Conservation (phyloP, 73 alveolate species). For the Paramecium bursaria region DNA sequence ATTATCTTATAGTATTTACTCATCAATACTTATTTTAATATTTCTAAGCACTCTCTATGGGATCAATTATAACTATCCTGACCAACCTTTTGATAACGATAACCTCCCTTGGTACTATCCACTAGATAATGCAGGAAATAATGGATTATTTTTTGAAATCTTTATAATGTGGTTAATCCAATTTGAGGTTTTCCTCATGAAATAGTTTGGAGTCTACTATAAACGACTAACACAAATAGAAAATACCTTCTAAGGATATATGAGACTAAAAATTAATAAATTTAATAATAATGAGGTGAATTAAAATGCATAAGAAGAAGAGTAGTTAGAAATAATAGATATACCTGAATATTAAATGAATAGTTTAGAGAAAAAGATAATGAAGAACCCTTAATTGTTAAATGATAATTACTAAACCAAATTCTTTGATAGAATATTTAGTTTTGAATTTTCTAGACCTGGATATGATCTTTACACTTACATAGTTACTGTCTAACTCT, state of each 20-base stretch:
- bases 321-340: neutral
- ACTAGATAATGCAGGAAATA: constrained; percentile 20
- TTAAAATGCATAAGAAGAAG: neutral
- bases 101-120: constrained; percentile 35
- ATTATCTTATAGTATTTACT: constrained; percentile 9
- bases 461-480: constrained; percentile 38
- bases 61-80: neutral
- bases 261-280: constrained; percentile 35
- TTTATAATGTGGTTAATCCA: constrained; percentile 22
- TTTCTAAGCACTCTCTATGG: constrained; percentile 46
- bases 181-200: constrained; percentile 3
- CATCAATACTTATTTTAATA: neutral
- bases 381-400: constrained; percentile 8
- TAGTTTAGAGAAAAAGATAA: constrained; percentile 26
- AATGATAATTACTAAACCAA: constrained; percentile 1
- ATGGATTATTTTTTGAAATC: constrained; percentile 17
- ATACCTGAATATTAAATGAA: neutral
- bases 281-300: neutral
- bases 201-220: constrained; percentile 23
- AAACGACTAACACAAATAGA: neutral
- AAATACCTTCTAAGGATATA: constrained; percentile 31
- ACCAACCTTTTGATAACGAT: neutral
- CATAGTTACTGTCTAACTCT: constrained; percentile 6
- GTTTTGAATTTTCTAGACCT: constrained; percentile 53
- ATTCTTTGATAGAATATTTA: constrained; percentile 32